These are phyloP conservation scores for Somion occarium DNA, from an alignment of 1,284 basidiomycete genomes.

Conservation along the genomic window DNA sequence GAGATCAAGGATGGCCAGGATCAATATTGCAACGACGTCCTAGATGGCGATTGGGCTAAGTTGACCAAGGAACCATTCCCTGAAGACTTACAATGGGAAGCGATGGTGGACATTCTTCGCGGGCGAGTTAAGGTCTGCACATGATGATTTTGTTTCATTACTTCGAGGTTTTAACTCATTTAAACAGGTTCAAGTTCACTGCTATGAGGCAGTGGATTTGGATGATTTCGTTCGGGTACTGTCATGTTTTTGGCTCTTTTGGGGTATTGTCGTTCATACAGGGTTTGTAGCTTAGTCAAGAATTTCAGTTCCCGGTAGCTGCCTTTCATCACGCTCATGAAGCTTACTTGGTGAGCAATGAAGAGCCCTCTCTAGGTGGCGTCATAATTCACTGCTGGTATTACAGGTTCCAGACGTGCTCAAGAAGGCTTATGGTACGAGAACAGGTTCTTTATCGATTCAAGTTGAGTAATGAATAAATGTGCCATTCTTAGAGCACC, in stretches of 20 bases:
- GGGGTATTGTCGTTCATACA: too few relatives aligned
- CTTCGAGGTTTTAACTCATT: neutral
- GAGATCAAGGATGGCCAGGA: constrained; percentile 72
- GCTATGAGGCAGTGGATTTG: constrained; percentile 79
- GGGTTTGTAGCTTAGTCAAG: constrained; percentile 27
- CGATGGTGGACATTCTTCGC: constrained; percentile 77
- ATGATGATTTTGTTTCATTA: neutral
- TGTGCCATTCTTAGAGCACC: constrained; percentile 25
- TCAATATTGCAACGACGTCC: constrained; percentile 53
- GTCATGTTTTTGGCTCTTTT: neutral
- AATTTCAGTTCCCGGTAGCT: constrained; percentile 49
- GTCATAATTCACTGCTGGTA: neutral
- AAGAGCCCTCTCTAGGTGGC: neutral
- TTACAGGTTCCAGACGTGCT: constrained; percentile 41
- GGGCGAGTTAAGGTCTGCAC: constrained; percentile 61
- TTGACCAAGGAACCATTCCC: constrained; percentile 56
- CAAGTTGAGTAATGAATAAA: neutral
- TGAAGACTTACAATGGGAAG: constrained; percentile 75
- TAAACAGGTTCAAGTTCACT: constrained; percentile 61
- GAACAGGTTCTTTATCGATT: neutral
- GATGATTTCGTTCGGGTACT: constrained; percentile 62
- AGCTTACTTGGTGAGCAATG: constrained; percentile 37
- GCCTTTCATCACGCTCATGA: constrained; percentile 60
- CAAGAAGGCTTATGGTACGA: constrained; percentile 51
- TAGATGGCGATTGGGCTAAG: constrained; percentile 51